Evolutionary conservation across 805 yeast species (phyloP), one percentile per base, ranked within the genome.

Genomic region (Candida montana): DNA sequence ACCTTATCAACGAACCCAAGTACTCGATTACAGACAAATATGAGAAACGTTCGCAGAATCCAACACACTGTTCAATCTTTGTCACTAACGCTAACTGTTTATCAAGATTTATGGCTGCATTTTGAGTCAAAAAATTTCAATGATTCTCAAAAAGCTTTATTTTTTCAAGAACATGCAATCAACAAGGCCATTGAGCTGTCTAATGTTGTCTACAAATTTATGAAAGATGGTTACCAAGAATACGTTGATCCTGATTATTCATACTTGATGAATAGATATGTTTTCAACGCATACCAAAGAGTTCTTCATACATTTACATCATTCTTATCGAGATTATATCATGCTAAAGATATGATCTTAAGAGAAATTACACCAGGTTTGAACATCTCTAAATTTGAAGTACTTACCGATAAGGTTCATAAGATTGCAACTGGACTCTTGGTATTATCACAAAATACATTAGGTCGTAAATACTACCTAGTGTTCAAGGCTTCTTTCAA

Each of bases 401-500:
- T 38, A 0, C 17, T 50, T 11, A 40, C 41, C 7, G 21, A 41
- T 7, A n/a, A 12, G 4, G 18, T 39, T 0, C 44, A 49, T 37
- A 36, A 42, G 2, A 37, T 47, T 2, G 41, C 55, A 13, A 40
- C 49, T n/a, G 59, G 54, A 0, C 13, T 51, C 34, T 48, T 47
- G 20, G 37, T 42, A 0, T 16, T 57, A 24, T 43, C 49, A 42
- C 58, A 52, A 24, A 46, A 50, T 16, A 42, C 49, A n/a, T 35
- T 57, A 38, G 59, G 55, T 1, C 35, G 44, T 1, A 35, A 33
- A 3, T 52, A 55, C 30, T 55, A 57, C 29, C 52, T 50, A 33
- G 54, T 51, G 3, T 54, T 57, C 39, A 57, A 57, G 39, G 30
- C 51, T 2, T 48, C 59, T 1, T 37, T 54, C 20, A 51, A 40